These are phyloP conservation scores for Clarireedia homoeocarpa DNA, from an alignment of 2,329 filamentous ascomycete species.

Conservation along the genomic window DNA sequence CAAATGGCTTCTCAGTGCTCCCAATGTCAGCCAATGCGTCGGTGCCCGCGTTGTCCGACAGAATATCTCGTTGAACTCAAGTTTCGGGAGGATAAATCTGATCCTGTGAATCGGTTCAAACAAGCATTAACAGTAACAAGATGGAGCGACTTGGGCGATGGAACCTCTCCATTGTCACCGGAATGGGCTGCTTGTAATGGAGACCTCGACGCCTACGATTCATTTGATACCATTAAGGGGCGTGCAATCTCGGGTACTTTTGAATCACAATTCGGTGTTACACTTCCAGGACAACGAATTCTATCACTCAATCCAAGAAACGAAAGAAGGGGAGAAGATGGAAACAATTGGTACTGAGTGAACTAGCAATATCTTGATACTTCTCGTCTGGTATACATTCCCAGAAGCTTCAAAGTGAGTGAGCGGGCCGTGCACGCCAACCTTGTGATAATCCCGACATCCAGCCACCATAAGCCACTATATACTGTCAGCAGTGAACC, in stretches of 20 bases:
- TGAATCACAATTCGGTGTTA: constrained; percentile 45
- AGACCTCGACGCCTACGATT: constrained; percentile 38
- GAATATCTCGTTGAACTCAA: constrained; percentile 56
- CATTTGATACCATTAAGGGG: constrained; percentile 43
- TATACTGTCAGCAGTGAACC: too few relatives aligned
- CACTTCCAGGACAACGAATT: constrained; percentile 49
- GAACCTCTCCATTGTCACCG: constrained; percentile 38
- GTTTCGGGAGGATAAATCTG: constrained; percentile 45
- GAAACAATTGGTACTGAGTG: constrained; percentile 49
- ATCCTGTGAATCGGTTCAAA: constrained; percentile 42
- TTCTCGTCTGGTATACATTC: too few relatives aligned
- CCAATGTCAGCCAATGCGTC: constrained; percentile 48
- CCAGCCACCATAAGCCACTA: too few relatives aligned
- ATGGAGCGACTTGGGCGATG: constrained; percentile 54
- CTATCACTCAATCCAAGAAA: constrained; percentile 50
- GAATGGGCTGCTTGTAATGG: constrained; percentile 52
- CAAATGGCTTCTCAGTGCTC: constrained; percentile 44
- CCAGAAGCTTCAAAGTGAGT: too few relatives aligned
- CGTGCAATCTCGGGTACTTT: constrained; percentile 51
- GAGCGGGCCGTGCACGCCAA: too few relatives aligned
- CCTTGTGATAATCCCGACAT: too few relatives aligned
- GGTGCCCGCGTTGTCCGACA: constrained; percentile 53
- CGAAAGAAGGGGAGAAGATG: constrained; percentile 45
- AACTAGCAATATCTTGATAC: too few relatives aligned
- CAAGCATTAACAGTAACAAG: constrained; percentile 52